A percentile compares a stretch with the other conserved stretches of the same genome.
Conservation (phyloP, 176 grass and related monocot genomes). For the Rhipidocladum racemiflorum region DNA sequence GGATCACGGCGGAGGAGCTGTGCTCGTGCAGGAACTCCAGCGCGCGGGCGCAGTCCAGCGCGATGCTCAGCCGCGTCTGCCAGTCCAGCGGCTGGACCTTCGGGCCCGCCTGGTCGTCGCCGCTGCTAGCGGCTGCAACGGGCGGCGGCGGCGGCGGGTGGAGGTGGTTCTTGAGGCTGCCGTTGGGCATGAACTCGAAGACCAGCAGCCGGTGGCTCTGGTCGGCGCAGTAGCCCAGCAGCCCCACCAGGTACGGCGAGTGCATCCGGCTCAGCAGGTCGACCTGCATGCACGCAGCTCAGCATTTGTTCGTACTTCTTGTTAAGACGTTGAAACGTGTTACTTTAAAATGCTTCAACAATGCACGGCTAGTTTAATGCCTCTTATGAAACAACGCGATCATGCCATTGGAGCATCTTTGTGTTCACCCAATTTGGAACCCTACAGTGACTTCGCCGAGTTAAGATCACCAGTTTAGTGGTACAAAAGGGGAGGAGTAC, state of each 20-base stretch:
- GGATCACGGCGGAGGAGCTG: slow-evolving; percentile 77
- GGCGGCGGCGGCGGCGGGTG: slow-evolving; percentile 14
- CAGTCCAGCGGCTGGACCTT: slow-evolving; percentile 51
- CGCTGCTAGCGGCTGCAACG: not conserved
- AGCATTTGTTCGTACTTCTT: not conserved
- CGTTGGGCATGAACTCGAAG: slow-evolving; percentile 94
- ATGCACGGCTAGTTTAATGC: too few species aligned
- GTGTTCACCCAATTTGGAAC: not conserved
- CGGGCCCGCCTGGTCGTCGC: not conserved
- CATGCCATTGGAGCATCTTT: not conserved
- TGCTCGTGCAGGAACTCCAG: slow-evolving; percentile 95
- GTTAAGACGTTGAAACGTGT: not conserved
- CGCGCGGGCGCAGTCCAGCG: slow-evolving; percentile 79
- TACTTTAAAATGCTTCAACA: not conserved
- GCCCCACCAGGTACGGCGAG: slow-evolving; percentile 65
- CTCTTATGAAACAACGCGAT: not conserved
- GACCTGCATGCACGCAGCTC: slow-evolving; percentile 43
- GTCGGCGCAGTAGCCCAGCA: slow-evolving; percentile 96
- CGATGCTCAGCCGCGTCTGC: slow-evolving; percentile 76
- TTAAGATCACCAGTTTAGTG: not conserved
- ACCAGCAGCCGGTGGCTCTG: slow-evolving; percentile 87
- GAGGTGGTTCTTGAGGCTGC: slow-evolving; percentile 80
- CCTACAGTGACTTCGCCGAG: not conserved
- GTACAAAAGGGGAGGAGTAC: not conserved
- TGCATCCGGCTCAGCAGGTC: slow-evolving; percentile 84